Percentiles rank a stretch among this genome's conserved stretches.
Conservation (phyloP, 2,329 filamentous ascomycete species). For the Pseudogymnoascus sp. region DNA sequence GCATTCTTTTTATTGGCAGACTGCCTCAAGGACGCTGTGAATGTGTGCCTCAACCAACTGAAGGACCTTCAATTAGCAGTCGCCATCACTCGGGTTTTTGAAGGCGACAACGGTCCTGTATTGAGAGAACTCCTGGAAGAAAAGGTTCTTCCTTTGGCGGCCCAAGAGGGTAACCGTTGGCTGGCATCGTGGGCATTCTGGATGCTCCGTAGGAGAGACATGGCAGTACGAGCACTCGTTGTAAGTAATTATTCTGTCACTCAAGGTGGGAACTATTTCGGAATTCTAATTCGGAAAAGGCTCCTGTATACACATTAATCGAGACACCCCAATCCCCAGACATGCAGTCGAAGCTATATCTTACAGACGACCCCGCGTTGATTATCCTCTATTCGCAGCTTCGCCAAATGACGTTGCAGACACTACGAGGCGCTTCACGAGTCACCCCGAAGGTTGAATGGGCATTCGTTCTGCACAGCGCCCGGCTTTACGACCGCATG, state of each 20-base stretch:
- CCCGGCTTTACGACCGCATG: conserved; percentile 79
- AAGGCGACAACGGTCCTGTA: conserved; percentile 71
- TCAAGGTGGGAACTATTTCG: background rate
- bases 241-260: conserved; percentile 38
- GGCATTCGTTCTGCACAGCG: conserved; percentile 82
- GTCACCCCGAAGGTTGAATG: conserved; percentile 73
- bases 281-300: conserved; percentile 38
- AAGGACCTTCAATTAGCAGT: conserved; percentile 86
- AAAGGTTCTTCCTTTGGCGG: conserved; percentile 68
- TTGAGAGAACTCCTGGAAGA: conserved; percentile 69
- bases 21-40: conserved; percentile 74
- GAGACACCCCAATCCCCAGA: conserved; percentile 61
- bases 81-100: conserved; percentile 78
- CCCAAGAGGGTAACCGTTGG: conserved; percentile 81
- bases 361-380: conserved; percentile 84
- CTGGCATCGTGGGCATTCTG: conserved; percentile 93
- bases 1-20: conserved; percentile 92
- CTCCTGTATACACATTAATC: conserved; percentile 67
- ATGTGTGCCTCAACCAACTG: conserved; percentile 78
- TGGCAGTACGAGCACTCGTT: conserved; percentile 76
- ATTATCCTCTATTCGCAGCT: conserved; percentile 83
- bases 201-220: conserved; percentile 74
- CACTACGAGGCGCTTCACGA: conserved; percentile 75
- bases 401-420: conserved; percentile 72
- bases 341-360: conserved; percentile 67